Evolutionary conservation across 148 eudicot genomes (phyloP), one percentile per base, ranked within the genome.

Genomic region (Beta vulgaris): DNA sequence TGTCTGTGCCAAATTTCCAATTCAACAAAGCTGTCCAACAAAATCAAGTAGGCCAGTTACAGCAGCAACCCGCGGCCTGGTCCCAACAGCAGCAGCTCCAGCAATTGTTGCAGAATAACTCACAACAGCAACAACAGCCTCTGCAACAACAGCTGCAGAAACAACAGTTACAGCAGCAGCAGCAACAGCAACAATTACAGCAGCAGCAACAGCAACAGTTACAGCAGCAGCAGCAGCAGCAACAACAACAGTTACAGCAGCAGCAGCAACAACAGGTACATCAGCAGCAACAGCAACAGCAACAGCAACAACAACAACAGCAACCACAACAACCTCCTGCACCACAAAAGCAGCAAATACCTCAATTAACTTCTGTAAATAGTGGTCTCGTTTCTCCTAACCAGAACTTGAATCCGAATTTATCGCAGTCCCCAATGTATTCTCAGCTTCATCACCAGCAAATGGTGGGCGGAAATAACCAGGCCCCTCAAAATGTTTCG

Each of bases 391-490:
- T 83, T 67, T 61, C 85, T 54, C 72, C 91, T 69, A 88, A 83
- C 81, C 96, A 86, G 70, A 81, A 46, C 25, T 29, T 80, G 25
- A 93, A 73, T 73, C 98, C 85, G 35, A 84, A 68, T 86, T 78
- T 78, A 57, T 85, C 79, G 60, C 92, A 86, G 73, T 60, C 86
- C 23, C 36, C 80, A 21, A 61, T 73, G 19, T 86, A 81, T 63
- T 54, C 88, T 72, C 91, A 87, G 69, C 82, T 84, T 82, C 95
- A 87, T 83, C 97, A 88, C 75, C 97, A 89, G 77, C 96, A 88
- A 40, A 37, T 86, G 74, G 71, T 78, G 15, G 57, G 82, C 35
- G 86, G 86, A 60, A 87, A 82, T 62, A 72, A 68, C 53, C 91
- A 78, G 63, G 40, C 80, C 75, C 88, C 85, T 68, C 91, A 83